Percentiles rank a stretch among this genome's conserved stretches.
These are phyloP conservation scores for Glebionis coronaria DNA, from an alignment of 129 eudicot genomes.

Conservation along the genomic window DNA sequence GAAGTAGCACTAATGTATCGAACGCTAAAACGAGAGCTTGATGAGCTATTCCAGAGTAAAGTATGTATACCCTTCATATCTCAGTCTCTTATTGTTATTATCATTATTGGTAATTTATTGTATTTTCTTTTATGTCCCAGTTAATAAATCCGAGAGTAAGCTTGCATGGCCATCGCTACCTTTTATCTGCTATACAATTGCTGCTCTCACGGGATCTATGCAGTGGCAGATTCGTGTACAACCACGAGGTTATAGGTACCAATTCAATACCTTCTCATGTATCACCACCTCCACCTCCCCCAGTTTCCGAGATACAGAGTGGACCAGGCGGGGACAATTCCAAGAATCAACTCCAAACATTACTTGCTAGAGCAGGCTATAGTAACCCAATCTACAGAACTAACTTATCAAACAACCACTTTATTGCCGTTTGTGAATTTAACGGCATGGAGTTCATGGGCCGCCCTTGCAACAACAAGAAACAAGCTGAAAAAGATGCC, in stretches of 20 bases:
- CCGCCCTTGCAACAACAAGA: slow-evolving; percentile 66
- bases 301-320: slow-evolving; percentile 40
- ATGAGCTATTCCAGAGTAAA: slow-evolving; percentile 63
- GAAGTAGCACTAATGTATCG: slow-evolving; percentile 52
- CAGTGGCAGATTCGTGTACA: slow-evolving; percentile 62
- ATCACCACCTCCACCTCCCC: slow-evolving; percentile 15
- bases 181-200: slow-evolving; percentile 61
- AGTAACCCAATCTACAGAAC: slow-evolving; percentile 55
- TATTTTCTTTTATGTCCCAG: slow-evolving; percentile 31
- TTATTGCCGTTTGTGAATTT: slow-evolving; percentile 57
- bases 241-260: slow-evolving; percentile 32
- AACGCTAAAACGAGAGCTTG: slow-evolving; percentile 63
- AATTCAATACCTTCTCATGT: slow-evolving; percentile 30
- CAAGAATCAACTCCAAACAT: slow-evolving; percentile 73
- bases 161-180: slow-evolving; percentile 48
- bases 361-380: slow-evolving; percentile 74
- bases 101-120: neutral
- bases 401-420: slow-evolving; percentile 47
- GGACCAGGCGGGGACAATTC: slow-evolving; percentile 94
- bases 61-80: slow-evolving; percentile 22
- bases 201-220: slow-evolving; percentile 64
- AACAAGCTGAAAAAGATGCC: slow-evolving; percentile 80
- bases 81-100: neutral
- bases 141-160: slow-evolving; percentile 64
- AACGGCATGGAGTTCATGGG: slow-evolving; percentile 68